Conservation (phyloP, 805 yeast species). For the Candida ulmi region DNA sequence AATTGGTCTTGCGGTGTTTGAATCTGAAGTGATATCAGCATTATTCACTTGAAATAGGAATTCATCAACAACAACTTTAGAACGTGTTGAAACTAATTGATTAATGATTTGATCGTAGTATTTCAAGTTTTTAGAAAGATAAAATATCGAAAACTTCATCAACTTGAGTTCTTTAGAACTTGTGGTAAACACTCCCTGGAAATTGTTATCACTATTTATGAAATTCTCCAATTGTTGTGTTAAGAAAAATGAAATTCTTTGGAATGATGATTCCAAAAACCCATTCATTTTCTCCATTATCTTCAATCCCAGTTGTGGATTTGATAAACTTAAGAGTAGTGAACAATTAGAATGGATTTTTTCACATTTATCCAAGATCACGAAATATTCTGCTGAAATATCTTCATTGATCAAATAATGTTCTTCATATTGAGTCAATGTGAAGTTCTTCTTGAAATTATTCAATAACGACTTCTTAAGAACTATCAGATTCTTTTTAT, state of each 20-base stretch:
- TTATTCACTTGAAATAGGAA: slow-evolving; percentile 51
- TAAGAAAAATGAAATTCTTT: slow-evolving; percentile 43
- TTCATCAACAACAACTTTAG: slow-evolving; percentile 58
- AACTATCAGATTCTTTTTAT: slow-evolving; percentile 14
- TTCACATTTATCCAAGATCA: slow-evolving; percentile 54
- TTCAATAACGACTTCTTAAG: slow-evolving; percentile 48
- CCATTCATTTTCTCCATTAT: slow-evolving; percentile 55
- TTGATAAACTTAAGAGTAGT: slow-evolving; percentile 62
- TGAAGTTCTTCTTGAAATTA: slow-evolving; percentile 54
- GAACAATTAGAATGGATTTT: slow-evolving; percentile 62
- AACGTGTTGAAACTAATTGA: slow-evolving; percentile 64
- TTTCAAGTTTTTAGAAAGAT: slow-evolving; percentile 36
- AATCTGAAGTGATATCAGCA: slow-evolving; percentile 13
- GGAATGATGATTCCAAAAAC: slow-evolving; percentile 47
- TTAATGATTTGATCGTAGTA: slow-evolving; percentile 55
- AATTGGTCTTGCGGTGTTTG: slow-evolving; percentile 38
- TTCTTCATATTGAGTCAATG: slow-evolving; percentile 68
- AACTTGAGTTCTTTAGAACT: slow-evolving; percentile 14
- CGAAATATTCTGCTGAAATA: slow-evolving; percentile 50
- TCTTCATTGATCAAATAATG: slow-evolving; percentile 42
- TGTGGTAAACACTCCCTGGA: slow-evolving; percentile 5
- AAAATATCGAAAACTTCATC: slow-evolving; percentile 28
- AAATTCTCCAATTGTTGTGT: slow-evolving; percentile 23
- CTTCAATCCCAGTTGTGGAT: slow-evolving; percentile 57
- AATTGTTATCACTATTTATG: slow-evolving; percentile 12